Evolutionary conservation across 331 rosid species (phyloP).

Genomic region (Cydonia oblonga): DNA sequence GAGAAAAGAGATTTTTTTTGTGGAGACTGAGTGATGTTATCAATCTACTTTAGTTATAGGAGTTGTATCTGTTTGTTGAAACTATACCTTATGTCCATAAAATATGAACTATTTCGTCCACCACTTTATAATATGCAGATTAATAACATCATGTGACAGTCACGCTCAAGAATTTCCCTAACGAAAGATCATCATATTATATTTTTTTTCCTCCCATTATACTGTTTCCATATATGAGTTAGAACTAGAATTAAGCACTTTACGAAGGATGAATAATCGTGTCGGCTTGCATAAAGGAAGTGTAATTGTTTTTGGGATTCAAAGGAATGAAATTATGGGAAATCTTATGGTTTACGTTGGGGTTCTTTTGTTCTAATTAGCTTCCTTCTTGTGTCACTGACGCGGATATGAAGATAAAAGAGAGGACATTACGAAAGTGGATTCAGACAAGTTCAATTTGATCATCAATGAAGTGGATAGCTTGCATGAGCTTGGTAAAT

Average conservation of each 20-base stretch:
- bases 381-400: background rate
- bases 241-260: background rate
- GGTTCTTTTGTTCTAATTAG: background rate
- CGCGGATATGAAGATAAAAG: conserved; percentile 40
- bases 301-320: background rate
- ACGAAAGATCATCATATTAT: background rate
- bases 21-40: no score
- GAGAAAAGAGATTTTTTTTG: background rate
- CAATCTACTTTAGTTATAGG: no score
- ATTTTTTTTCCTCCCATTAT: background rate
- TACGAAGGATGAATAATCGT: no score
- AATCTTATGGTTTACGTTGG: background rate
- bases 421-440: conserved; percentile 45
- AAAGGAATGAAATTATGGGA: background rate
- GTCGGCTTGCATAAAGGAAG: background rate
- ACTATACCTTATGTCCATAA: no score
- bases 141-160: no score
- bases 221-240: background rate
- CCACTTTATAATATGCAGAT: no score
- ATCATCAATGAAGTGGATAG: conserved; percentile 52
- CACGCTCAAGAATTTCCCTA: no score
- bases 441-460: conserved; percentile 39
- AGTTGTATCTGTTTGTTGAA: no score
- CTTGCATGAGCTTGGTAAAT: conserved; percentile 63
- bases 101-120: no score